Conservation (phyloP, 1,284 basidiomycete genomes). For the Bondarzewia mesenterica region DNA sequence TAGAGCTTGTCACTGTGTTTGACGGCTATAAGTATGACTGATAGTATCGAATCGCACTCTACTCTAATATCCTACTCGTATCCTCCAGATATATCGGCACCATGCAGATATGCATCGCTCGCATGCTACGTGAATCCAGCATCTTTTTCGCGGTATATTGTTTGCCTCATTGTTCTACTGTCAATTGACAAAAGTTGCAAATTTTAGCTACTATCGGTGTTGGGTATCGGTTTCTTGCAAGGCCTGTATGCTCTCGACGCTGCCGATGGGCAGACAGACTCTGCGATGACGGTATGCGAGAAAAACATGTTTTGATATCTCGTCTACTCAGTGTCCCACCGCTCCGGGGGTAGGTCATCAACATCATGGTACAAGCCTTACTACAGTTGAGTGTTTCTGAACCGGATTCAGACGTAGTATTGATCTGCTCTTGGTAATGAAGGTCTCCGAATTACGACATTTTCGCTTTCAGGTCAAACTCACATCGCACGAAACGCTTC, state of each 20-base stretch:
- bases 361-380: constrained; percentile 75
- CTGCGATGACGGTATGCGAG: constrained; percentile 34
- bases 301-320: background rate
- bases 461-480: constrained; percentile 41
- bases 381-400: constrained; percentile 56
- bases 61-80: background rate
- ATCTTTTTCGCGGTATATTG: constrained; percentile 81
- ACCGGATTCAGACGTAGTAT: background rate
- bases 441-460: constrained; percentile 78
- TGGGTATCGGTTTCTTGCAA: constrained; percentile 81
- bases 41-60: too few species aligned
- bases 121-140: constrained; percentile 88
- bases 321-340: background rate
- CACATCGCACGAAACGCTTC: constrained; percentile 1
- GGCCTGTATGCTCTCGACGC: constrained; percentile 86
- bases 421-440: too few species aligned
- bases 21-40: constrained; percentile 77
- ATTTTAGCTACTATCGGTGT: constrained; percentile 63
- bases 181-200: constrained; percentile 7
- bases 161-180: constrained; percentile 8
- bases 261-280: constrained; percentile 73
- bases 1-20: constrained; percentile 74
- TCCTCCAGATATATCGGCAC: constrained; percentile 63
- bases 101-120: constrained; percentile 79
- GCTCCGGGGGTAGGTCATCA: constrained; percentile 42